Evolutionary conservation across 768 basidiomycete genomes (phyloP).

Genomic region (Termitomyces sp.): DNA sequence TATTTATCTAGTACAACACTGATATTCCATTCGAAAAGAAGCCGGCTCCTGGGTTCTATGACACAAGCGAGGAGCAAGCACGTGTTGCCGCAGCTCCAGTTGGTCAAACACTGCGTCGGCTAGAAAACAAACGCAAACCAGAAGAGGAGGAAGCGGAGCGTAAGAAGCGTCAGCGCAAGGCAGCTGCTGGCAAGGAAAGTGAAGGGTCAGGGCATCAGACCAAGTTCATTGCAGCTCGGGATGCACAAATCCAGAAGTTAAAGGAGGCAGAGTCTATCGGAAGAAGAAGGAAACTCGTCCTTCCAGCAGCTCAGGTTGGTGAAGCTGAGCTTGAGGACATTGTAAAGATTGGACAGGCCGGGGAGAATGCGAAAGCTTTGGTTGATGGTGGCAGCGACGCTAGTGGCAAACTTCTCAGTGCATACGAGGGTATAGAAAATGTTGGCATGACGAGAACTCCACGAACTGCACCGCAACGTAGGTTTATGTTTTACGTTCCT

Average conservation of each 20-base stretch:
- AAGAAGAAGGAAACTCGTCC: constrained; percentile 72
- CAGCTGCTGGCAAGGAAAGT: constrained; percentile 57
- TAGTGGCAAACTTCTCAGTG: constrained; percentile 81
- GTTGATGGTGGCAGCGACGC: constrained; percentile 82
- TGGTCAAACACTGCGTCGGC: constrained; percentile 83
- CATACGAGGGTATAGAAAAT: constrained; percentile 85
- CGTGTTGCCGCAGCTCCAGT: constrained; percentile 84
- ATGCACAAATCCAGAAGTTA: constrained; percentile 95
- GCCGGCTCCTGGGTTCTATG: constrained; percentile 93
- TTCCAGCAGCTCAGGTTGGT: constrained; percentile 90
- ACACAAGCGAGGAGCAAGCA: constrained; percentile 90
- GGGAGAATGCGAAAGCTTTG: constrained; percentile 83
- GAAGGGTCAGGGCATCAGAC: constrained; percentile 65
- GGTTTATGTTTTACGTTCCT: not conserved
- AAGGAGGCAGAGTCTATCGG: constrained; percentile 97
- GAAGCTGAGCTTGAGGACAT: constrained; percentile 96
- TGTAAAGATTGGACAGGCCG: constrained; percentile 93
- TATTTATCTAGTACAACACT: constrained; percentile 73
- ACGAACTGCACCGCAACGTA: constrained; percentile 88
- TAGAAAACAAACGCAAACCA: constrained; percentile 93
- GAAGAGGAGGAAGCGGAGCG: constrained; percentile 93
- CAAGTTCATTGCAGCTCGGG: constrained; percentile 94
- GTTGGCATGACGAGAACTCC: constrained; percentile 94
- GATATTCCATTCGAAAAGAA: constrained; percentile 99
- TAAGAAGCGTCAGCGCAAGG: constrained; percentile 80